phyloP scores from a whole-genome alignment of 2,329 filamentous ascomycete species.

The Xylariales sp. region DNA sequence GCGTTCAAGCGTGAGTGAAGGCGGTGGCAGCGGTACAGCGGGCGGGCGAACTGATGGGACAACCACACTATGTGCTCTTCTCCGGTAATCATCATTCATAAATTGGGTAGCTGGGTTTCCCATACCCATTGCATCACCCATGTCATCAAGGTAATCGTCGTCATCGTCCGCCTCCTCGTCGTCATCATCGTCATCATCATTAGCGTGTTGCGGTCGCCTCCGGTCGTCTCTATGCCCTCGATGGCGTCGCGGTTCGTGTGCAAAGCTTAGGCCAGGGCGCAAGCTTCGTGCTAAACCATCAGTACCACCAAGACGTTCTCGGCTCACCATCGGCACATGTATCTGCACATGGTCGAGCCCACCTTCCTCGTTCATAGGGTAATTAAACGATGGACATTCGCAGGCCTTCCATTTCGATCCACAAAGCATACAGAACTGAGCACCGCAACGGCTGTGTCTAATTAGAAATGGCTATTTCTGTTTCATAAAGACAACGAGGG shows the following conservation, averaged over 20 bases:
- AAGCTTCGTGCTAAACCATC: constrained; percentile 46
- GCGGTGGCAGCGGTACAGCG: constrained; percentile 46
- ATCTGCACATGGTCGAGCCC: constrained; percentile 64
- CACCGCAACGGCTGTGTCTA: constrained; percentile 72
- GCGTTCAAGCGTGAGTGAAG: constrained; percentile 52
- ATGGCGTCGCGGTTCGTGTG: constrained; percentile 52
- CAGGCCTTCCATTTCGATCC: constrained; percentile 85
- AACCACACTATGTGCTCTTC: constrained; percentile 53
- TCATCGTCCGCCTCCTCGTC: constrained; percentile 49
- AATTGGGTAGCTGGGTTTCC: constrained; percentile 68
- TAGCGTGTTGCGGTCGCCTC: constrained; percentile 50
- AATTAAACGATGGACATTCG: constrained; percentile 83
- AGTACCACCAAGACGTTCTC: constrained; percentile 50
- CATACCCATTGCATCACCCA: constrained; percentile 56
- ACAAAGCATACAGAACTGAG: constrained; percentile 90
- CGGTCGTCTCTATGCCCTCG: constrained; percentile 61
- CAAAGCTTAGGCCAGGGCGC: constrained; percentile 44
- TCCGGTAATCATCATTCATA: constrained; percentile 69
- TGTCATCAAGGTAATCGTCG: constrained; percentile 54
- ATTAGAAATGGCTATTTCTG: constrained; percentile 41
- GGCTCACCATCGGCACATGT: constrained; percentile 53
- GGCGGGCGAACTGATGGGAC: constrained; percentile 51
- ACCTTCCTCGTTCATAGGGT: constrained; percentile 66
- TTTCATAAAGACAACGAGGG: constrained; percentile 1
- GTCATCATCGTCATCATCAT: constrained; percentile 48